Base-by-base conservation (phyloP, 805 yeast genomes). In the Metschnikowia borealis region DNA sequence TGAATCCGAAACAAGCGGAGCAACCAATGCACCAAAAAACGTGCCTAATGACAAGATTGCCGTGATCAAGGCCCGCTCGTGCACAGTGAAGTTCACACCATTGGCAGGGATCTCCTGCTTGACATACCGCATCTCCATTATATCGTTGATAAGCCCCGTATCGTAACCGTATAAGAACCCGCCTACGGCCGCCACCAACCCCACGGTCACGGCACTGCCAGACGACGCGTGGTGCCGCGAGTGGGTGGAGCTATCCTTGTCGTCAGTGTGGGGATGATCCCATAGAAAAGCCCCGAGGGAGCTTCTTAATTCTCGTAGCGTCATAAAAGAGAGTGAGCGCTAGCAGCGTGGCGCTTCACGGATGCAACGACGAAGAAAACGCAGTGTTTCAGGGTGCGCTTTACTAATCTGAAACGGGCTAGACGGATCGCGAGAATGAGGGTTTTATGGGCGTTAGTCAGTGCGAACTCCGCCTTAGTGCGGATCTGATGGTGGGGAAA, bases 141-240 rank as follows among this genome's bases (percentile, higher is more conserved):
- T 70, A 54, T 88, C 89, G 63, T 89, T 89, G 46, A 89, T 85
- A 43, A 88, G 70, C 1, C 96, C 96, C 0, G 97, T 89, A 65
- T 89, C 96, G 63, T 87, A 90, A 1, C 96, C 96, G 63, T 85
- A 89, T 38, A 89, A 71, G 63, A 89, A 87, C 0, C 96, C 97
- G 26, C 96, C 96, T n/a, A 87, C 79, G 13, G 96, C 95, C 10
- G 94, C 92, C 52, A 89, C 83, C 20, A 81, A 62, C 51, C 96
- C 96, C 3, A 89, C 91, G 7, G 79, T 69, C 33, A 87, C 65
- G 3, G 95, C 89, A 77, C 84, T 81, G 41, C 75, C 67, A 2
- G 83, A 74, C 0, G 89, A 81, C 17, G 80, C 67, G 55, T 73
- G 68, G 61, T 70, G 74, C 47, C 73, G 72, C 60, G 70, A 62